Percentiles rank a stretch among this genome's conserved stretches.
Conservation (phyloP, 306 rosid species). For the Astragalus glycyphyllos region DNA sequence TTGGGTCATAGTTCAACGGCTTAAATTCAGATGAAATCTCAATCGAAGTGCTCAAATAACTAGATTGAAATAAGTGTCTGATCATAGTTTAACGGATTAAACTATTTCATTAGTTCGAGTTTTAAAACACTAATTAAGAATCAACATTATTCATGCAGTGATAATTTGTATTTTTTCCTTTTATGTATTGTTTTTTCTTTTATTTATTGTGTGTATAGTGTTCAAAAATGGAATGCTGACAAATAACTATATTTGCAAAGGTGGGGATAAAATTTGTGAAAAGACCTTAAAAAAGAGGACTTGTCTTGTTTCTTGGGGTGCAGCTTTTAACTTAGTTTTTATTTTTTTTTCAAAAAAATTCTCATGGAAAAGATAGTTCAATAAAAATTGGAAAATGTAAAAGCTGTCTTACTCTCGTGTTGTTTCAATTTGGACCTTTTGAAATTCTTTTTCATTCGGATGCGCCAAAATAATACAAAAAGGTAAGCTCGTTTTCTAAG, state of each 20-base stretch:
- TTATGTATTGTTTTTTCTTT: neutral
- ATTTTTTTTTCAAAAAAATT: neutral
- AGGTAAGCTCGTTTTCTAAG: slow-evolving; percentile 45
- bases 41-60: no score
- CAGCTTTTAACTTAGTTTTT: slow-evolving; percentile 23
- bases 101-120: no score
- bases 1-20: no score
- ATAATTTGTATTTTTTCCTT: no score
- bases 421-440: slow-evolving; percentile 45
- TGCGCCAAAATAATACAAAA: slow-evolving; percentile 58
- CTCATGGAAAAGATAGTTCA: slow-evolving; percentile 39
- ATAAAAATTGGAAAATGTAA: slow-evolving; percentile 44
- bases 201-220: neutral
- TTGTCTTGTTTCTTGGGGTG: slow-evolving; percentile 36
- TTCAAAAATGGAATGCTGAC: slow-evolving; percentile 33
- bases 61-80: no score
- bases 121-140: no score
- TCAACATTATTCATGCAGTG: no score
- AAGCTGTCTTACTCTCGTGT: slow-evolving; percentile 47
- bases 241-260: slow-evolving; percentile 38
- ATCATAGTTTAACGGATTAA: no score
- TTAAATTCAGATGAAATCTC: no score
- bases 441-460: slow-evolving; percentile 41
- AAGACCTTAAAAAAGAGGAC: slow-evolving; percentile 35
- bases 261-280: slow-evolving; percentile 36